Conservation (phyloP, 164 flowering plant species). For the Umbellularia californica region DNA sequence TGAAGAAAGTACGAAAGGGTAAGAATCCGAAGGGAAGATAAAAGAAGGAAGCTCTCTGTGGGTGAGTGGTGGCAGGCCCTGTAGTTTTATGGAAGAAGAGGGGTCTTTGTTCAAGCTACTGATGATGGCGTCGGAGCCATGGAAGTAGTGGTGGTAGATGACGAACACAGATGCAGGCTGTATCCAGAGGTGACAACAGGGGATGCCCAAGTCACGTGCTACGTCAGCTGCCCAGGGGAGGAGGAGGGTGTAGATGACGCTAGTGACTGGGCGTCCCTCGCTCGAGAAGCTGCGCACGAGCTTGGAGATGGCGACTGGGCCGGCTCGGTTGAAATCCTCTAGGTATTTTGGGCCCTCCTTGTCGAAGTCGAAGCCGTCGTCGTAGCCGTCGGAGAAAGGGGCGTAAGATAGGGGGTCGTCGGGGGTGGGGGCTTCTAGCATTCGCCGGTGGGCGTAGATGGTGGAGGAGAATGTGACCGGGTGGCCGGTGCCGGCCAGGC, state of each 20-base stretch:
- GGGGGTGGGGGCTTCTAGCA: conserved; percentile 6
- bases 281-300: conserved; percentile 11
- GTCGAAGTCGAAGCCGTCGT: conserved; percentile 22
- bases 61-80: conserved; percentile 26
- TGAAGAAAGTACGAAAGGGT: neutral
- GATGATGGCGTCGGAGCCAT: conserved; percentile 11
- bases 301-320: conserved; percentile 23
- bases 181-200: conserved; percentile 36
- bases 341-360: conserved; percentile 9
- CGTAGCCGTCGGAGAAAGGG: conserved; percentile 48
- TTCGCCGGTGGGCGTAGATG: conserved; percentile 23
- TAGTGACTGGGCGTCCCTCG: conserved; percentile 26
- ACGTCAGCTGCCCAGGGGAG: conserved; percentile 46
- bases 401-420: conserved; percentile 29
- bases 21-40: conserved; percentile 13
- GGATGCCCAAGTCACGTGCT: conserved; percentile 28
- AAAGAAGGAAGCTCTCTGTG: conserved; percentile 35
- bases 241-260: conserved; percentile 36
- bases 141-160: conserved; percentile 33
- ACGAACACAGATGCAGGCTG: conserved; percentile 35
- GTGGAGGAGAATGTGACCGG: conserved; percentile 40
- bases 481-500: conserved; percentile 29
- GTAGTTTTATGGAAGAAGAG: conserved; percentile 18
- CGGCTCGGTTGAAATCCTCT: conserved; percentile 21
- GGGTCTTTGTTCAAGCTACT: conserved; percentile 9